Percentiles rank a stretch among this genome's conserved stretches.
Conservation (phyloP, 176 grass and related monocot species). For the bread wheat (Triticum aestivum) region IWGSC_CS_RefSeq_v2.1 NC_057814.1:17896105-17896604, state of each 20-base stretch:
- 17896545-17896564: not conserved
- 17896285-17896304: not conserved
- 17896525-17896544: not conserved
- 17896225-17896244: not conserved
- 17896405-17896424: not conserved
- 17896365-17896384: too few species aligned
- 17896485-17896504: not conserved
- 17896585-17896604: not conserved
- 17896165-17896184: not conserved
- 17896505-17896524: not conserved
- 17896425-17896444: not conserved
- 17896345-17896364: too few species aligned
- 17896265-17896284: too few species aligned
- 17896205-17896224: not conserved
- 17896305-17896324: too few species aligned
- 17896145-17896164: not conserved
- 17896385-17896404: not conserved
- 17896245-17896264: not conserved
- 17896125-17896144: not conserved
- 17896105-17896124: not conserved
- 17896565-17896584: not conserved
- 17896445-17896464: not conserved
- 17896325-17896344: too few species aligned
- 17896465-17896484: not conserved
- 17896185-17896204: not conserved